These are phyloP conservation scores for Alternaria gaisen DNA, from an alignment of 2,329 filamentous ascomycete species.

Conservation along the genomic window DNA sequence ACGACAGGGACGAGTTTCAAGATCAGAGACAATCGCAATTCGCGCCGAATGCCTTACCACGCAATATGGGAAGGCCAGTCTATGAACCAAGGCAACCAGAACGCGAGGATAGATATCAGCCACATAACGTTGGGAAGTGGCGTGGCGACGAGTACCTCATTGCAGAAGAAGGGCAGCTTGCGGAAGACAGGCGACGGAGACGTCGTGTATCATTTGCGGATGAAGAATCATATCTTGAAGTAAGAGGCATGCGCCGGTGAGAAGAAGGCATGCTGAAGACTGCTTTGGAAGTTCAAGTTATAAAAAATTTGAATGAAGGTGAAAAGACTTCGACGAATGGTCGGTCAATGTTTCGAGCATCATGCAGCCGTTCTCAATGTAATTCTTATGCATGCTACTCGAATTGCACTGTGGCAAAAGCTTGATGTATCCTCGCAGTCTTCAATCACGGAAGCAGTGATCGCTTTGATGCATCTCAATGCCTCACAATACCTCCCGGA, in stretches of 20 bases:
- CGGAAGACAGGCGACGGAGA: neutral
- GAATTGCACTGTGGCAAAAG: no score
- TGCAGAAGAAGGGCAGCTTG: neutral
- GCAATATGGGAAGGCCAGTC: neutral
- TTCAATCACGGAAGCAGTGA: no score
- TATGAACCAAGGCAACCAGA: neutral
- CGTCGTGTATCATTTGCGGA: slow-evolving; percentile 1
- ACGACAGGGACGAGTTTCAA: neutral
- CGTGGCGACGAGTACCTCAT: neutral
- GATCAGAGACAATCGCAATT: neutral
- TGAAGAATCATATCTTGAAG: neutral
- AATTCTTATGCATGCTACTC: fast-evolving
- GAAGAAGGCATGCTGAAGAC: neutral
- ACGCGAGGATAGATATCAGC: neutral
- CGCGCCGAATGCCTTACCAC: neutral
- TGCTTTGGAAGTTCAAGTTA: neutral
- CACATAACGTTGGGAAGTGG: neutral
- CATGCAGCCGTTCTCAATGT: fast-evolving
- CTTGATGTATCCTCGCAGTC: no score
- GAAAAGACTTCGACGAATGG: neutral
- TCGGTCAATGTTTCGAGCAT: neutral
- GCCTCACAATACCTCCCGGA: fast-evolving
- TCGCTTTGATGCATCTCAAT: no score
- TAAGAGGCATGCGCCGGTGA: neutral
- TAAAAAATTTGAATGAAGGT: neutral